Evolutionary conservation across 2,329 filamentous ascomycete species (phyloP).

Genomic region (Cercospora sp.): DNA sequence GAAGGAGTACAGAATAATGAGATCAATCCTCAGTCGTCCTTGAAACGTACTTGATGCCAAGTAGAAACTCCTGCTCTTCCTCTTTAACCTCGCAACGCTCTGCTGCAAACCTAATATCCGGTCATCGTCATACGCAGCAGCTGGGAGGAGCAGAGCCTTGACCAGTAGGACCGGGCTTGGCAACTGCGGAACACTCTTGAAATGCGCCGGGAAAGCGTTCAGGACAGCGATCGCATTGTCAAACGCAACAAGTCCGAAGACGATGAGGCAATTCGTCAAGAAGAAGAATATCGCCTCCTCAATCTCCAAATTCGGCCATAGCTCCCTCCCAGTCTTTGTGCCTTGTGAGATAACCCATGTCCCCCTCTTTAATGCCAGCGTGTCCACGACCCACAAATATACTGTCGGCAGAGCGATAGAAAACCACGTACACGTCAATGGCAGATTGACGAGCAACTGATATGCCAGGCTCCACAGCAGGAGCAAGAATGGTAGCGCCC

Average conservation of each 20-base stretch:
- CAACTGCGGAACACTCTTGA: constrained; percentile 52
- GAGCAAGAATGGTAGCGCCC: constrained; percentile 67
- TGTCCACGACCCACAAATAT: constrained; percentile 73
- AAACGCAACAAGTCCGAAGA: constrained; percentile 67
- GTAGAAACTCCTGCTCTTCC: constrained; percentile 73
- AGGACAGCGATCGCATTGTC: constrained; percentile 69
- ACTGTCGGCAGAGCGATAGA: constrained; percentile 65
- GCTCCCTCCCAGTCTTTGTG: constrained; percentile 64
- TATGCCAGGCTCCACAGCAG: constrained; percentile 65
- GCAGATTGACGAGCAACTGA: constrained; percentile 63
- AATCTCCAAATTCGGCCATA: constrained; percentile 68
- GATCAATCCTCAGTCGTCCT: constrained; percentile 66
- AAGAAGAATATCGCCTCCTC: constrained; percentile 77
- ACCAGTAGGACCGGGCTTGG: constrained; percentile 56
- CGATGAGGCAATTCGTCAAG: constrained; percentile 67
- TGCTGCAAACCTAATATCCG: constrained; percentile 61
- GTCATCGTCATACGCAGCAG: constrained; percentile 56
- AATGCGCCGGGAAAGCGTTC: constrained; percentile 62
- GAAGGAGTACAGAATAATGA: constrained; percentile 71
- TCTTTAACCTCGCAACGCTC: constrained; percentile 58
- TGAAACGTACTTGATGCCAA: constrained; percentile 69
- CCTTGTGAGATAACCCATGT: constrained; percentile 70
- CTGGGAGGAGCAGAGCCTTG: constrained; percentile 53
- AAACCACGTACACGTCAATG: constrained; percentile 57
- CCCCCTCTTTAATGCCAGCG: constrained; percentile 64